A percentile compares a stretch with the other conserved stretches of the same genome.
Evolutionary conservation across 352 stramenopile species (phyloP).

Genomic region (Peronosclerospora sorghi): DNA sequence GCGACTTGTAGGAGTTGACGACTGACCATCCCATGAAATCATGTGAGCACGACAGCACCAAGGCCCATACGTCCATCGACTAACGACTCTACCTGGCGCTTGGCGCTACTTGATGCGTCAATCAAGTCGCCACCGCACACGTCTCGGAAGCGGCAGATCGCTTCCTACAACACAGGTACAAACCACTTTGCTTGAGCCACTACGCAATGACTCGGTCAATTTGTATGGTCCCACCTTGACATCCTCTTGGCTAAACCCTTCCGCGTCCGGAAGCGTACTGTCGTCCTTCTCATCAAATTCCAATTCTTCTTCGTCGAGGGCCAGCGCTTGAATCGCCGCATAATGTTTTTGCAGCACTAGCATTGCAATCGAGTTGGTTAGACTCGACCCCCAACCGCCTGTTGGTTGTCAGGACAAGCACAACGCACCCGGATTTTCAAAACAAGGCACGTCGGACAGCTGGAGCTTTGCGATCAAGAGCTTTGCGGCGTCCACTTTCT

Average conservation of each 20-base stretch:
- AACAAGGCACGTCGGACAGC: slow-evolving; percentile 55
- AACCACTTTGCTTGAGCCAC: not conserved
- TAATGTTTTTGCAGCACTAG: slow-evolving; percentile 82
- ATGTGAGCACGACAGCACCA: too few species aligned
- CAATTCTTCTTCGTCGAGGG: slow-evolving; percentile 56
- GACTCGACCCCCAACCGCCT: too few species aligned
- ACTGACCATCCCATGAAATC: too few species aligned
- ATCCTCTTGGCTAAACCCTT: slow-evolving; percentile 54
- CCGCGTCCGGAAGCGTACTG: slow-evolving; percentile 57
- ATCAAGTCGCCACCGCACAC: slow-evolving; percentile 41
- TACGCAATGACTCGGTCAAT: too few species aligned
- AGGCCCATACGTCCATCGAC: too few species aligned
- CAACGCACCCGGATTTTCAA: slow-evolving; percentile 64
- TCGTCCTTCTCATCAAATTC: slow-evolving; percentile 73
- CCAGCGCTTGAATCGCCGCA: slow-evolving; percentile 63
- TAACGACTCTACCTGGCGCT: slow-evolving; percentile 61
- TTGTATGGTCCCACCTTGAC: slow-evolving; percentile 46
- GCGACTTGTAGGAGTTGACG: slow-evolving; percentile 11
- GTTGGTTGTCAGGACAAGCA: too few species aligned
- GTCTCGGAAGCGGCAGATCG: slow-evolving; percentile 35
- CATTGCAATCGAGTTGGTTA: not conserved
- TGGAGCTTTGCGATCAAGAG: slow-evolving; percentile 62
- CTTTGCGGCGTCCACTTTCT: slow-evolving; percentile 58
- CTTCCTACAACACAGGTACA: slow-evolving; percentile 21
- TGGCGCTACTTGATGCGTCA: slow-evolving; percentile 29